A percentile compares a stretch with the other conserved stretches of the same genome.
These are phyloP conservation scores for Coniochaeta hoffmannii DNA, from an alignment of 2,329 filamentous ascomycete genomes.

Conservation along the genomic window DNA sequence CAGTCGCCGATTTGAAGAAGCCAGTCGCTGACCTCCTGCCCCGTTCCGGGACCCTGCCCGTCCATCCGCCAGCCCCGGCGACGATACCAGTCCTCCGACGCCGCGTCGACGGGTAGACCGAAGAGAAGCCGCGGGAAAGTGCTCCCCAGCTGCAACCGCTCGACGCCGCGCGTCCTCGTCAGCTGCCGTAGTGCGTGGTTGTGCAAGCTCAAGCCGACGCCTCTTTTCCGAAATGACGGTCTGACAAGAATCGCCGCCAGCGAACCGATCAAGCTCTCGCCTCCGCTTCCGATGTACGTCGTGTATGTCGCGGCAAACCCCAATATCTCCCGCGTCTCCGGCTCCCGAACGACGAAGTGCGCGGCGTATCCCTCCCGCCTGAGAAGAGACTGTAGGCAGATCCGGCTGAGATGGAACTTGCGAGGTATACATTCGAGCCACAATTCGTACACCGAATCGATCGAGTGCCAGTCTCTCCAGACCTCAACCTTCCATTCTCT, in stretches of 20 bases:
- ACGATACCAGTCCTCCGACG: conserved; percentile 43
- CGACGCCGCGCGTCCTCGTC: conserved; percentile 41
- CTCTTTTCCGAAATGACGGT: conserved; percentile 35
- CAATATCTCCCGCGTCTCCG: conserved; percentile 32
- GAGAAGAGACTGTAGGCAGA: conserved; percentile 37
- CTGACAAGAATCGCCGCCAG: conserved; percentile 47
- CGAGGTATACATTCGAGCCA: conserved; percentile 38
- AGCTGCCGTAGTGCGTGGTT: conserved; percentile 42
- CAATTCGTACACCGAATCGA: conserved; percentile 31
- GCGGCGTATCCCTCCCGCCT: conserved; percentile 47
- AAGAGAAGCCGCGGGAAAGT: conserved; percentile 52
- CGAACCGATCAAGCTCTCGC: conserved; percentile 46
- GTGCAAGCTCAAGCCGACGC: conserved; percentile 47
- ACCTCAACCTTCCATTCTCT: conserved; percentile 33
- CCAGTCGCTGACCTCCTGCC: conserved; percentile 46
- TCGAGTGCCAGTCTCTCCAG: conserved; percentile 32
- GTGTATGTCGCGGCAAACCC: conserved; percentile 56
- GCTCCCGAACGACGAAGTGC: conserved; percentile 49
- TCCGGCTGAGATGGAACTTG: conserved; percentile 36
- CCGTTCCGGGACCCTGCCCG: conserved; percentile 33
- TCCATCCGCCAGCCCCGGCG: conserved; percentile 46
- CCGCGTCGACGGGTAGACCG: conserved; percentile 38
- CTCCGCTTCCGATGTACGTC: conserved; percentile 45
- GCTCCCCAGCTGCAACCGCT: conserved; percentile 47
- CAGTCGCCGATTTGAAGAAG: conserved; percentile 44